Evolutionary conservation across 495 filamentous ascomycete species (phyloP).

Genomic region (Xylaria cubensis): DNA sequence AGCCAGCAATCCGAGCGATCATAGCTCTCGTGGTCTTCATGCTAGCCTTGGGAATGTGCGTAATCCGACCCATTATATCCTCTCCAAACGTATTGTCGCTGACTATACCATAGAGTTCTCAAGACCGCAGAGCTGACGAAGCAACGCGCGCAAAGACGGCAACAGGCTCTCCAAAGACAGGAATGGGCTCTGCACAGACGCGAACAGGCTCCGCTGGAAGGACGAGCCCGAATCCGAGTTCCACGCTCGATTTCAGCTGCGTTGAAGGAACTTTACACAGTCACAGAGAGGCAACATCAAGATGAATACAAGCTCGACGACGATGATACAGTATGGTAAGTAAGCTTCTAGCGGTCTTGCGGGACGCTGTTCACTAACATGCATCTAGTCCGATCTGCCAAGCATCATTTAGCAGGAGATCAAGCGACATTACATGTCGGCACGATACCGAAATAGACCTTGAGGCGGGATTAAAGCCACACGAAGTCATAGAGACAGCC

Average conservation of each 20-base stretch:
- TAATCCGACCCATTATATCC: neutral
- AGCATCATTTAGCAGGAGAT: neutral
- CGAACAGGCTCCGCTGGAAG: too few relatives aligned
- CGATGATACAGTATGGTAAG: neutral
- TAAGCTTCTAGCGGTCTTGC: neutral
- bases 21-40: neutral
- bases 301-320: neutral
- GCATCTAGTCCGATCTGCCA: conserved; percentile 17
- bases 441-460: conserved; percentile 15
- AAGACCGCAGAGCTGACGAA: neutral
- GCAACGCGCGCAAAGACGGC: neutral
- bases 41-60: neutral
- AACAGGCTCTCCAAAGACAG: too few relatives aligned
- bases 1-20: neutral
- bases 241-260: neutral
- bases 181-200: too few relatives aligned
- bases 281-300: neutral
- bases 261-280: neutral
- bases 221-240: neutral
- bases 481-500: neutral
- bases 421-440: neutral
- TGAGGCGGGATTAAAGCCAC: neutral
- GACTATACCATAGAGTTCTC: neutral
- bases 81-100: neutral
- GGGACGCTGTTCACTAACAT: neutral